These are phyloP conservation scores for Sideroxylon spinosum DNA, from an alignment of 179 eudicot species.

Conservation along the genomic window DNA sequence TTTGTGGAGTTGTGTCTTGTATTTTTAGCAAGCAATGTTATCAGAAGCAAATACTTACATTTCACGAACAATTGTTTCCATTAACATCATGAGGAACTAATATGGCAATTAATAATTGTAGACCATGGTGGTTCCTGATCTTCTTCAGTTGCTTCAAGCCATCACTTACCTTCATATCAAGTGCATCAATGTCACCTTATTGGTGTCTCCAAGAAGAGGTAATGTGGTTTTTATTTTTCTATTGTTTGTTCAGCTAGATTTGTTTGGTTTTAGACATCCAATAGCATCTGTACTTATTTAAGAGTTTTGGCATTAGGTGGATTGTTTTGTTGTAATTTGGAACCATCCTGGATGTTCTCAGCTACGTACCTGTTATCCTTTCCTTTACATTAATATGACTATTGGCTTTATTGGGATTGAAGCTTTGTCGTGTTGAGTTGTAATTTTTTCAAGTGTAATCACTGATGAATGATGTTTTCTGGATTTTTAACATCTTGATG, in stretches of 20 bases:
- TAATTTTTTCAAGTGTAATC: not conserved
- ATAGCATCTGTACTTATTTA: no score
- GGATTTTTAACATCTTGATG: not conserved
- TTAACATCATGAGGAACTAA: not conserved
- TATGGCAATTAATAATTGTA: not conserved
- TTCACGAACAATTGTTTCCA: not conserved
- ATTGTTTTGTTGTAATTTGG: not conserved
- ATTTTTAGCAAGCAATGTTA: not conserved
- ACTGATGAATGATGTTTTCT: not conserved
- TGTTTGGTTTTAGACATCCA: not conserved
- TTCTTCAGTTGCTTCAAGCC: no score
- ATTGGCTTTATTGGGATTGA: no score
- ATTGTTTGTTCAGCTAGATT: no score
- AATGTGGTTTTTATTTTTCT: not conserved
- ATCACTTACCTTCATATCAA: no score
- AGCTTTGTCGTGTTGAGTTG: no score
- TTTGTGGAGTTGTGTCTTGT: not conserved
- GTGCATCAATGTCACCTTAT: slow-evolving; percentile 13
- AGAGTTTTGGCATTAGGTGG: not conserved
- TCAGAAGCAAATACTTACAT: not conserved
- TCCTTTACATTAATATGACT: no score
- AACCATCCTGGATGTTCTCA: not conserved
- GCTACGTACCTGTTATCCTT: not conserved
- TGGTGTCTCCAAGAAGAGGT: slow-evolving; percentile 62
- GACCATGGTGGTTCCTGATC: no score